phyloP scores from a whole-genome alignment of 2,329 filamentous ascomycete species.

The Beauveria brongniartii region DNA sequence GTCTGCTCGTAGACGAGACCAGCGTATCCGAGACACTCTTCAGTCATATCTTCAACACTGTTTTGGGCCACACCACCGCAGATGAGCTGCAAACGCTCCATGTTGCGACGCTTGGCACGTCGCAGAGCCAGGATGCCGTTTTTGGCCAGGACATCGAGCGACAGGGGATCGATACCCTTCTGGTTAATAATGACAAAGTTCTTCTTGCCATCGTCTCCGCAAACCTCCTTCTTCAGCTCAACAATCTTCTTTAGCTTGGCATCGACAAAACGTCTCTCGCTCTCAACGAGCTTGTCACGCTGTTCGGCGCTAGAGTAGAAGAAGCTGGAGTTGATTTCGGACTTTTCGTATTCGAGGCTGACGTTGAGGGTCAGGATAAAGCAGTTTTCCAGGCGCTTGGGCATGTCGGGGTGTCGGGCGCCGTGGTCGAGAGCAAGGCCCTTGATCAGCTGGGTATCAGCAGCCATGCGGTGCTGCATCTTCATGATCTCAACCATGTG shows the following conservation, averaged over 20 bases:
- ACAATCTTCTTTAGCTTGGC: constrained; percentile 96
- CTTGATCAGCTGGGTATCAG: constrained; percentile 91
- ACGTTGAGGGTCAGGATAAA: constrained; percentile 94
- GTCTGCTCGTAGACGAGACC: constrained; percentile 96
- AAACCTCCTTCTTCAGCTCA: constrained; percentile 95
- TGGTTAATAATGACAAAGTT: constrained; percentile 98
- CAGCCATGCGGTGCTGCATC: constrained; percentile 96
- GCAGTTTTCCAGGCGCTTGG: constrained; percentile 90
- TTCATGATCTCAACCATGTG: constrained; percentile 99
- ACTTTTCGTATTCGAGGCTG: constrained; percentile 97
- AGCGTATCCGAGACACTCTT: constrained; percentile 89
- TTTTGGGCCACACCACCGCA: constrained; percentile 90
- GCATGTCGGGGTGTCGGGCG: constrained; percentile 95
- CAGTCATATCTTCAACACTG: constrained; percentile 85
- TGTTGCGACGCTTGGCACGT: constrained; percentile 94
- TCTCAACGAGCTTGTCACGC: constrained; percentile 95
- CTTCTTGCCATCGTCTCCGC: constrained; percentile 87
- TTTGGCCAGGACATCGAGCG: constrained; percentile 92
- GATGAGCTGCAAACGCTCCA: constrained; percentile 94
- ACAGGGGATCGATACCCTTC: constrained; percentile 96
- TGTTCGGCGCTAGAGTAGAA: constrained; percentile 98
- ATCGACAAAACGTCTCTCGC: constrained; percentile 90
- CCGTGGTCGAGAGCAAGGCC: constrained; percentile 92
- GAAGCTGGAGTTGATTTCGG: constrained; percentile 97
- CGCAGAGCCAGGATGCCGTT: constrained; percentile 94